Percentiles rank a stretch among this genome's conserved stretches.
phyloP scores from a whole-genome alignment of 805 yeast species.

The Phaffomyces thermotolerans region DNA sequence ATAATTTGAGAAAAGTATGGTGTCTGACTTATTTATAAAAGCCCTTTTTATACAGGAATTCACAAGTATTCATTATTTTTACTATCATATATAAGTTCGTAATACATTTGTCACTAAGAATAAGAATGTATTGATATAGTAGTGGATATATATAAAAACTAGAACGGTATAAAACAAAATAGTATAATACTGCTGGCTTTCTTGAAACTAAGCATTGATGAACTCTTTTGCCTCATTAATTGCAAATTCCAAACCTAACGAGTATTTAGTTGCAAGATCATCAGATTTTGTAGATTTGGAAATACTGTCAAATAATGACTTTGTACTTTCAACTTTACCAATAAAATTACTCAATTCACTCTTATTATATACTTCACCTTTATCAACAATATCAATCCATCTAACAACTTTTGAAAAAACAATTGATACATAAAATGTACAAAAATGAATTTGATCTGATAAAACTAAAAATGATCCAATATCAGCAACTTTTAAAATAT shows the following conservation, averaged over 20 bases:
- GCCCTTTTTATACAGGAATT: background rate
- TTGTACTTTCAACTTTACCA: conserved; percentile 15
- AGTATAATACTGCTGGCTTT: background rate
- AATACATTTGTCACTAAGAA: background rate
- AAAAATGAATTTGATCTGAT: conserved; percentile 62
- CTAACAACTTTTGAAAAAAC: conserved; percentile 18
- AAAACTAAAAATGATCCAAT: conserved; percentile 59
- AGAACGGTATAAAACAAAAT: background rate
- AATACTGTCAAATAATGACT: conserved; percentile 12
- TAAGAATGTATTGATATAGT: background rate
- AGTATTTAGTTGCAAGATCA: conserved; percentile 18
- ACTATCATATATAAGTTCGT: no score
- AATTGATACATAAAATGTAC: conserved; percentile 18
- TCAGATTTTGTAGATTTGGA: conserved; percentile 8
- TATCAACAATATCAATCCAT: conserved; percentile 19
- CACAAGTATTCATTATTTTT: conserved; percentile 1
- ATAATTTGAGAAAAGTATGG: no score
- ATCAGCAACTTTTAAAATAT: conserved; percentile 20
- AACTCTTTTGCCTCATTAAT: conserved; percentile 5
- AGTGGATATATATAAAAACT: background rate
- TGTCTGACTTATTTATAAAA: conserved; percentile 1
- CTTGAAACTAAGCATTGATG: background rate
- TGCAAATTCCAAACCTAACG: conserved; percentile 12
- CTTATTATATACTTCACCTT: conserved; percentile 11
- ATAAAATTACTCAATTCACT: conserved; percentile 15